Conservation (phyloP, 176 grass and related monocot species). For the Avena sativa region DNA sequence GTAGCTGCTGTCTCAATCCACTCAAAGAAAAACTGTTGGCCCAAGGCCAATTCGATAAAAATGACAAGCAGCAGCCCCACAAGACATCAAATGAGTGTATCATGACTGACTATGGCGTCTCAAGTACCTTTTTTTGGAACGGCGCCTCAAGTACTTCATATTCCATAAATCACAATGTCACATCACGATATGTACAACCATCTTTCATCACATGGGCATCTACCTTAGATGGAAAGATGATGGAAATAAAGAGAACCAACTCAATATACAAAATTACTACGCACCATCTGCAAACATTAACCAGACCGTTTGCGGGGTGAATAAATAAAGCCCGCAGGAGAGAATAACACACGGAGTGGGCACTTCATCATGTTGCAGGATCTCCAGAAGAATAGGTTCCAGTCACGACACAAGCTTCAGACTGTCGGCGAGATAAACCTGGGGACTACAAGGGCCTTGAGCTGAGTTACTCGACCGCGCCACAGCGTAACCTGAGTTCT, state of each 20-base stretch:
- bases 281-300: constrained; percentile 65
- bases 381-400: constrained; percentile 38
- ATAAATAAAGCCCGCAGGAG: constrained; percentile 42
- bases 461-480: constrained; percentile 22
- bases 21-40: background rate
- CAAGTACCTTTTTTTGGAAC: no score
- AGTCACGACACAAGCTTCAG: constrained; percentile 29
- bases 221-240: constrained; percentile 48
- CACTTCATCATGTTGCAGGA: constrained; percentile 23
- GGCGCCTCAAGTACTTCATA: background rate
- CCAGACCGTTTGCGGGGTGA: constrained; percentile 47
- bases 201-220: constrained; percentile 38
- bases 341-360: background rate
- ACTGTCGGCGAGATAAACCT: constrained; percentile 5
- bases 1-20: no score
- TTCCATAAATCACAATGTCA: constrained; percentile 41
- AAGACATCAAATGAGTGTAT: background rate
- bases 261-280: constrained; percentile 78
- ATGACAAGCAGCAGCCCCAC: background rate
- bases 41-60: background rate
- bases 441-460: background rate
- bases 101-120: background rate
- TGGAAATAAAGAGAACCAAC: constrained; percentile 36
- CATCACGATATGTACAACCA: constrained; percentile 57
- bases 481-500: background rate